Evolutionary conservation across 75 land plant species (phyloP), one percentile per base, ranked within the genome.

Genomic region (Cryptomeria japonica): DNA sequence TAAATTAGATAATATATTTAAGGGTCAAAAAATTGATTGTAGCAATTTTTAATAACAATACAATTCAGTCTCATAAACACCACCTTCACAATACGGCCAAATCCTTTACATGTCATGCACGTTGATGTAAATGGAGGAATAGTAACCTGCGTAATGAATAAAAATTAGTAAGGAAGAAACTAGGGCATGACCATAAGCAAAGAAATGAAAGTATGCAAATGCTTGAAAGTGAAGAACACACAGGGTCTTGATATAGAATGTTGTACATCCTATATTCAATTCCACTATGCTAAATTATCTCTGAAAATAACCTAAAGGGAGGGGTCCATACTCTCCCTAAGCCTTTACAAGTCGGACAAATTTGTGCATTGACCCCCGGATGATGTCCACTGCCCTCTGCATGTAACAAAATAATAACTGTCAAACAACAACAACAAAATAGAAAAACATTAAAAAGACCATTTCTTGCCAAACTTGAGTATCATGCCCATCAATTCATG

Each of bases 321-420:
- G 15, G 56, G 49, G 18, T 41, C 31, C 95, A 88, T 86, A 96
- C 98, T 88, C 77, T 94, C 44, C 98, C 98, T 89, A 89, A 19
- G 55, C 98, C 98, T 85, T 64, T 86, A 88, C 98, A 96, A 70
- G 91, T 90, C 44, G 87, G 92, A 91, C 99, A 98, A 28, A 53
- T 82, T 34, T 72, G 89, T 82, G 90, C 86, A 87, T 91, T 91
- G 13, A 95, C 93, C 90, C 92, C 91, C 58, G 88, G 84, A 22
- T 95, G 95, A 84, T 94, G 56, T 83, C 99, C 99, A 76, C 89
- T 90, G 38, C 97, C 99, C 90, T 93, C 99, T 97, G 94, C 87
- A 90, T 44, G 22, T 19, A 15, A 85, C 25, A 32, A 28, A 86
- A n/a, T 22, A 85, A 73, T 38, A 84, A 87, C 28, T 18, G n/a